Percentiles rank a stretch among this genome's conserved stretches.
Evolutionary conservation across 768 basidiomycete genomes (phyloP).

Genomic region (Xanthoconium stramineum): DNA sequence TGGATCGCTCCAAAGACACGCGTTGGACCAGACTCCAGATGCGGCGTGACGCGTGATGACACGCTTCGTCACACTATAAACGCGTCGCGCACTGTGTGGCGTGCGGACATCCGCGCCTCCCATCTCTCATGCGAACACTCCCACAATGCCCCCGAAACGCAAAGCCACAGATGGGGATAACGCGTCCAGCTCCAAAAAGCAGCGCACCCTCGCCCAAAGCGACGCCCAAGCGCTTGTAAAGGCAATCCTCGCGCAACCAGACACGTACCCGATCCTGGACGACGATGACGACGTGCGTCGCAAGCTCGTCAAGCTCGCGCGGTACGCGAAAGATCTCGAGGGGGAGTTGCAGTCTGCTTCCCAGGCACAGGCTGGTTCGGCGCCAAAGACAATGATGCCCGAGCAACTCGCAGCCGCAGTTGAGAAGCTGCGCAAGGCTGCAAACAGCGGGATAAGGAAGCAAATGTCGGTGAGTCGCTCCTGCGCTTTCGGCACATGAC

Average conservation of each 20-base stretch:
- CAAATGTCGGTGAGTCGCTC: slow-evolving; percentile 40
- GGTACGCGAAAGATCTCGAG: slow-evolving; percentile 34
- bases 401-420: slow-evolving; percentile 41
- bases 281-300: slow-evolving; percentile 31
- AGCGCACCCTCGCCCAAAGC: slow-evolving; percentile 22
- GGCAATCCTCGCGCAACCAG: slow-evolving; percentile 37
- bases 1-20: too few relatives aligned
- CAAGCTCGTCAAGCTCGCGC: slow-evolving; percentile 31
- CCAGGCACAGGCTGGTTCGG: not conserved
- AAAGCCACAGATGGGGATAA: slow-evolving; percentile 25
- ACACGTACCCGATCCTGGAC: slow-evolving; percentile 35
- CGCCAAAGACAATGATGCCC: slow-evolving; percentile 33
- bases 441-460: slow-evolving; percentile 48
- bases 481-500: not conserved
- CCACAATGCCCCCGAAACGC: slow-evolving; percentile 32
- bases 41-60: slow-evolving; percentile 22
- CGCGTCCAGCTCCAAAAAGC: slow-evolving; percentile 28
- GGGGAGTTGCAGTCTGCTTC: slow-evolving; percentile 21
- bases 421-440: slow-evolving; percentile 43
- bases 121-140: not conserved
- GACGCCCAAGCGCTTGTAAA: slow-evolving; percentile 37
- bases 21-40: too few relatives aligned
- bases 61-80: slow-evolving; percentile 24
- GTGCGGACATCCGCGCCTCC: not conserved
- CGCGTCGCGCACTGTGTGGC: slow-evolving; percentile 15